Base-by-base conservation (phyloP, 2,329 filamentous ascomycete genomes). In the Metarhizium anisopliae region DNA sequence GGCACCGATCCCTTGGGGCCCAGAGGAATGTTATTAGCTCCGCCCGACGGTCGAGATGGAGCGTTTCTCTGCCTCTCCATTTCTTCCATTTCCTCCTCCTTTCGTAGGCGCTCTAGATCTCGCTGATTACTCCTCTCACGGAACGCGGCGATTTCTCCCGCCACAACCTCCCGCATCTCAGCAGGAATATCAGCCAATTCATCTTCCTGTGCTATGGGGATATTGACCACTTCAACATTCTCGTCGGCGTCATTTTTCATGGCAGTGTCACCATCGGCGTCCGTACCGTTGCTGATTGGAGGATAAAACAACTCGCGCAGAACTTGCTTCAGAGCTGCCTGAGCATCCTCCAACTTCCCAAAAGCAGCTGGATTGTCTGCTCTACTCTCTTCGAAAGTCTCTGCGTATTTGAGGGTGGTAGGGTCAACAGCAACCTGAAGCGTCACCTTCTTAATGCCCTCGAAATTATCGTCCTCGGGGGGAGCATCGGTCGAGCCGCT, bases 161-260 rank as follows among this genome's bases (percentile, higher is more conserved):
- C 90, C 16, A 99, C 94, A 0, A 90, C 92, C 68, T 95, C 94
- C 29, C 94, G 86, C 90, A 96, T 95, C 68, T 97, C 94, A 1
- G 90, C 87, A 0, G 94, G 94, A 51, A 99, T 96, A 65, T 99
- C 94, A 20, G 92, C 87, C 35, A 99, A 78, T 66, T 99, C 94
- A 66, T 99, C 95, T 60, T 99, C 94, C 53, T 88, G 83, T 1
- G 86, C 85, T 36, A 96, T 79, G 4, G 91, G 87, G 57, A 97
- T 95, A 56, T 92, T 96, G 60, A 95, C 86, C 43, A 96, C 86
- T 70, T 96, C 91, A 6, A 90, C 85, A 55, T 84, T 82, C 38
- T 84, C 84, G 43, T 83, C 83, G 42, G 77, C 75, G 30, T 77
- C 72, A 59, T 89, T 86, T 50, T 79, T 79, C 89, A 93, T 94